These are phyloP conservation scores for Amylocarpus encephaloides DNA, from an alignment of 2,329 filamentous ascomycete genomes.

Conservation along the genomic window DNA sequence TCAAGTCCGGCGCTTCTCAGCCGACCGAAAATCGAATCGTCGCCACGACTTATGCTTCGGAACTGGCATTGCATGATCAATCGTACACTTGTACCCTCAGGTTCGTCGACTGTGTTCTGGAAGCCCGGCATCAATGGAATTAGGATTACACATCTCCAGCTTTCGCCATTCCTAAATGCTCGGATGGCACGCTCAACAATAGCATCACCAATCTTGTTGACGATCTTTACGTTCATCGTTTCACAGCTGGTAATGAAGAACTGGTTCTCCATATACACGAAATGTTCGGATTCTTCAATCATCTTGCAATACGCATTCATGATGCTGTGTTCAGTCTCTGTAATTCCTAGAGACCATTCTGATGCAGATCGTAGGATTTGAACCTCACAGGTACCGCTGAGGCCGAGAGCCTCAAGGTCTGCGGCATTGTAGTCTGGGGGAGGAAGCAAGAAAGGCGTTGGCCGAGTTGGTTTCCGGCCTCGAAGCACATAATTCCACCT, in stretches of 20 bases:
- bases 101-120: slow-evolving; percentile 90
- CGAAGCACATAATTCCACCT: slow-evolving; percentile 96
- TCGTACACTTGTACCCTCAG: slow-evolving; percentile 89
- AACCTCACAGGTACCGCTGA: slow-evolving; percentile 92
- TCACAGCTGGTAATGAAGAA: slow-evolving; percentile 95
- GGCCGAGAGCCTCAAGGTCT: slow-evolving; percentile 79
- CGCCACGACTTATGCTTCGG: slow-evolving; percentile 88
- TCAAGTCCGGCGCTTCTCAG: slow-evolving; percentile 75
- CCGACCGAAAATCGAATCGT: slow-evolving; percentile 84
- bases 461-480: slow-evolving; percentile 85
- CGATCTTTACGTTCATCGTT: slow-evolving; percentile 78
- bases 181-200: slow-evolving; percentile 86
- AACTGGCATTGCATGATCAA: slow-evolving; percentile 97
- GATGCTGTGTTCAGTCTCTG: slow-evolving; percentile 86
- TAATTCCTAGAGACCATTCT: slow-evolving; percentile 87
- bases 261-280: slow-evolving; percentile 98
- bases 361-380: slow-evolving; percentile 89
- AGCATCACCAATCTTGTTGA: slow-evolving; percentile 91
- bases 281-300: slow-evolving; percentile 92
- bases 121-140: slow-evolving; percentile 98
- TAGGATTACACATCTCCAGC: slow-evolving; percentile 84
- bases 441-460: slow-evolving; percentile 86
- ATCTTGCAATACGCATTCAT: slow-evolving; percentile 92
- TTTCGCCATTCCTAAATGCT: slow-evolving; percentile 75
- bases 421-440: slow-evolving; percentile 84